Base-by-base conservation (phyloP, 768 basidiomycete species). In the Pholiota conissans region DNA sequence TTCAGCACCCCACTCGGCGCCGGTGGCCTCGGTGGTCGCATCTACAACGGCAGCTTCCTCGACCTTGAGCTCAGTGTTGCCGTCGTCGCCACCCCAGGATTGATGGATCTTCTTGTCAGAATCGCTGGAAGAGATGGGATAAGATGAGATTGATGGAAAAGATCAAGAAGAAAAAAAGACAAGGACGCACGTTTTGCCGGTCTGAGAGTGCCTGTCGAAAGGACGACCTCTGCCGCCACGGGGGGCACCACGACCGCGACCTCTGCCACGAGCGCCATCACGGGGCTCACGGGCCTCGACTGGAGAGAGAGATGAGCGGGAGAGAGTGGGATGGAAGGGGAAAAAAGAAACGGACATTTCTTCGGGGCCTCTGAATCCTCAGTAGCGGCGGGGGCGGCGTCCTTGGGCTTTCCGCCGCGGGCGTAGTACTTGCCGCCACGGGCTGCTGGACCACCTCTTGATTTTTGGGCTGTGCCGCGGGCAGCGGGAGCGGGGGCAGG, bases 61-160 rank as follows among this genome's bases (percentile, higher is more conserved):
- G 30, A 79, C 81, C 76, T 88, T 87, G 67, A 93, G 81, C 74
- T 98, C 96, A 35, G 89, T 73, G 64, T 78, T 81, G 65, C 90
- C 93, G 65, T 95, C 91, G 62, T 95, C 93, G 39, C 90, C 92
- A 62, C 96, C 96, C 96, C 96, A 98, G 63, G 88, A 89, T 69
- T 93, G 90, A 71, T 93, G 90, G 66, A 95, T 76, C 79, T 93
- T 93, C 84, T 98, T 98, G 65, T 95, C 91, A 45, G 92, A 89
- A 76, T 98, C 96, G 71, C 92, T 61, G 29, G 49, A 35, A 26
- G 37, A 24, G 55, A 51, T 27, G 49, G 59, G 60, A 26, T n/a
- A n/a, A n/a, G n/a, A n/a, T n/a, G n/a, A n/a, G n/a, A n/a, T n/a
- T n/a, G 60, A 48, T 57, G 57, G 55, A 55, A n/a, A n/a, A n/a